These are phyloP conservation scores for Candida mesenterica DNA, from an alignment of 1,139 yeast species.

Conservation along the genomic window DNA sequence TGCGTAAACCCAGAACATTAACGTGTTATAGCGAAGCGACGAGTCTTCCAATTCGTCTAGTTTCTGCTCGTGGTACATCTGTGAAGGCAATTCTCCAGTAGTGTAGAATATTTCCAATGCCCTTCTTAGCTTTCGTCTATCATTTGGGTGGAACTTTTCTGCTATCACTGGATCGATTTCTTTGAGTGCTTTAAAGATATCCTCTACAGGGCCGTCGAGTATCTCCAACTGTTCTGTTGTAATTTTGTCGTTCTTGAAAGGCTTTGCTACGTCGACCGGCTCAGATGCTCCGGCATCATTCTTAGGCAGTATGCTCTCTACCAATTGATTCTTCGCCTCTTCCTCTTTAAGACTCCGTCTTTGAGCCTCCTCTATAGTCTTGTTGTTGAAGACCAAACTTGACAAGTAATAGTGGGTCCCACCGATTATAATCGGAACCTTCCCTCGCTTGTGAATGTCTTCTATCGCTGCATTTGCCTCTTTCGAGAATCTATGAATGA, in stretches of 20 bases:
- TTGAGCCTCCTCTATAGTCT: slow-evolving; percentile 45
- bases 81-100: slow-evolving; percentile 70
- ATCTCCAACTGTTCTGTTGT: slow-evolving; percentile 39
- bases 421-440: slow-evolving; percentile 86
- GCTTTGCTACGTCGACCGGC: no score
- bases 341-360: no score
- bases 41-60: slow-evolving; percentile 42
- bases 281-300: background rate
- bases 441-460: slow-evolving; percentile 66
- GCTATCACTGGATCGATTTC: slow-evolving; percentile 71
- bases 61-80: slow-evolving; percentile 62
- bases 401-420: slow-evolving; percentile 95
- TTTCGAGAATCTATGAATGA: slow-evolving; percentile 72
- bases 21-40: slow-evolving; percentile 59
- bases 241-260: slow-evolving; percentile 23
- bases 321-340: slow-evolving; percentile 16
- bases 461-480: slow-evolving; percentile 64
- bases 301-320: background rate
- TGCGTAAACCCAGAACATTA: slow-evolving; percentile 83
- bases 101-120: slow-evolving; percentile 76
- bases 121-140: slow-evolving; percentile 70
- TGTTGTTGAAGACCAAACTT: slow-evolving; percentile 67
- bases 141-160: slow-evolving; percentile 88
- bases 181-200: slow-evolving; percentile 47
- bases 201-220: slow-evolving; percentile 56